Conservation (phyloP, 441 rosid species). For the Pelargonium cotyledonis region DNA sequence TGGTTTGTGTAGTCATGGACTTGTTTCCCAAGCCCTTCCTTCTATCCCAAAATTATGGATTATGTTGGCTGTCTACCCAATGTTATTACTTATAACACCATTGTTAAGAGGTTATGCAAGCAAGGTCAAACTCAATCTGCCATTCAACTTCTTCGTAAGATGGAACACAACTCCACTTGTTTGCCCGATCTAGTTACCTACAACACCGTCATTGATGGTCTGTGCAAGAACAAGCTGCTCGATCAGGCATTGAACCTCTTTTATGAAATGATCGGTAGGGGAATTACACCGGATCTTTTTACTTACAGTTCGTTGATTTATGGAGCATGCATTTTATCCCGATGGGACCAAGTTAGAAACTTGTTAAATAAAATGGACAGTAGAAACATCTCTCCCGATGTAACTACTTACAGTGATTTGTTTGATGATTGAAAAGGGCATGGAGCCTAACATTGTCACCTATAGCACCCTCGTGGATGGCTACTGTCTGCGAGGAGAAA, state of each 20-base stretch:
- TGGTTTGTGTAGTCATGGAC: no score
- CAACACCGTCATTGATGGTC: constrained; percentile 25
- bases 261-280: constrained; percentile 17
- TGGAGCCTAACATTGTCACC: constrained; percentile 21
- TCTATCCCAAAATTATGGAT: no score
- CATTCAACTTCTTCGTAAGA: constrained; percentile 25
- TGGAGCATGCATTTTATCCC: constrained; percentile 22
- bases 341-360: neutral
- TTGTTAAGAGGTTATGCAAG: constrained; percentile 19
- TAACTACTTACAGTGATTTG: neutral
- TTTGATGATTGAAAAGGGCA: constrained; percentile 20
- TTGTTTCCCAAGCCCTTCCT: neutral
- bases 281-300: constrained; percentile 21
- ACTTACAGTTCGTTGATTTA: constrained; percentile 26
- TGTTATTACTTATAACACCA: constrained; percentile 17
- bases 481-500: neutral
- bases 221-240: constrained; percentile 16
- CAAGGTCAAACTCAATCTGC: constrained; percentile 11
- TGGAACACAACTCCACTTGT: constrained; percentile 13
- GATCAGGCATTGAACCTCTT: constrained; percentile 23
- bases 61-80: constrained; percentile 21
- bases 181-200: constrained; percentile 13
- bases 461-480: constrained; percentile 16
- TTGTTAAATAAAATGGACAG: neutral
- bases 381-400: neutral